Evolutionary conservation across 164 flowering plant species (phyloP), one percentile per base, ranked within the genome.

Genomic region (Euptelea pleiosperma): DNA sequence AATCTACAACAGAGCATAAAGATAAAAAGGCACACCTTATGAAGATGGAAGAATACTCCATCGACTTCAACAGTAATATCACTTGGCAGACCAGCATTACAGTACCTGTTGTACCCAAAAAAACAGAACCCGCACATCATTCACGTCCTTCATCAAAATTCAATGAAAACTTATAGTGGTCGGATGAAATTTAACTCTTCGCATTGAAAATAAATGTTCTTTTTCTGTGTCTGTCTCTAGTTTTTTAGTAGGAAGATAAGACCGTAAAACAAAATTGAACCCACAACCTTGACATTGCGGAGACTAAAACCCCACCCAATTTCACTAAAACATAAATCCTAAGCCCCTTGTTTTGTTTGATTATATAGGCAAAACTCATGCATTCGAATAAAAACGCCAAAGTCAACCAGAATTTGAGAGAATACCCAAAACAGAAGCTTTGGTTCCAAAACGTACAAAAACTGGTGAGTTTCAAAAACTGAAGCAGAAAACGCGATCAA

Each of bases 1-100:
- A 54, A 16, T 14, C 3, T 25, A 6, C 12, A 14, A 1, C 5
- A 4, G 31, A 15, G 16, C 26, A 19, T 26, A 16, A 8, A 11
- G 25, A 21, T 37, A 15, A 25, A 36, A 60, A 28, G 24, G 36
- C 49, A 62, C 63, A 86, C 97, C 97, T 84, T 91, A 69, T 91
- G 97, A 55, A 91, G 84, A 77, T 89, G 92, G 58, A 89, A 91
- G 6, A 66, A 69, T 5, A 77, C 68, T 9, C 68, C 84, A 1
- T 80, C 89, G 22, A 89, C 77, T 40, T 62, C 66, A 43, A 91
- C 71, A 31, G 68, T 66, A 54, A 89, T 63, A 73, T 91, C 98
- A 71, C 84, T 82, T 6, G 83, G 84, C 74, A 91, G 66, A 64
- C 82, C 81, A 10, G 91, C 71, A 73, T 60, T 78, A 74, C 79